Evolutionary conservation across 1,284 basidiomycete species (phyloP).

Genomic region (Leccinum subfulvum): DNA sequence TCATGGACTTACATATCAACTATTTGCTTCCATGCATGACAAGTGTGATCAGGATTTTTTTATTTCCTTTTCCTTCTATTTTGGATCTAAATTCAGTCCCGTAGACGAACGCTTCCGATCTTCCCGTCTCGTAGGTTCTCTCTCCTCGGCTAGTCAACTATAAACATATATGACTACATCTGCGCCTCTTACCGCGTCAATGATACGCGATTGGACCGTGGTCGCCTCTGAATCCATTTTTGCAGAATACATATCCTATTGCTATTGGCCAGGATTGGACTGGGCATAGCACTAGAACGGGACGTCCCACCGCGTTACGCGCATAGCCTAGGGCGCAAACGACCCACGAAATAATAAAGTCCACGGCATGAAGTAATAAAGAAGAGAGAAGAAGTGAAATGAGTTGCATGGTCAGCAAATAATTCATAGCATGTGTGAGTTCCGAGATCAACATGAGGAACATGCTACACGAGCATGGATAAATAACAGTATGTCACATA

Average conservation of each 20-base stretch:
- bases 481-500: slow-evolving; percentile 14
- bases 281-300: background rate
- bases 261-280: background rate
- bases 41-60: background rate
- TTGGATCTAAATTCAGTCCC: background rate
- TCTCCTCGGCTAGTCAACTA: background rate
- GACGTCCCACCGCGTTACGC: background rate
- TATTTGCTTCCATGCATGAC: background rate
- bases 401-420: background rate
- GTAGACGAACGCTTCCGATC: background rate
- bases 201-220: background rate
- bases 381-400: background rate
- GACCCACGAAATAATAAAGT: background rate
- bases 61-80: background rate
- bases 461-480: slow-evolving; percentile 2
- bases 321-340: background rate
- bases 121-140: background rate
- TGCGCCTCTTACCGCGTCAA: background rate
- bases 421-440: slow-evolving; percentile 8
- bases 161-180: background rate
- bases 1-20: background rate
- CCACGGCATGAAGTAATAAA: slow-evolving; percentile 2
- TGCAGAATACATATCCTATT: background rate
- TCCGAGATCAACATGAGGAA: background rate
- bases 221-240: background rate